Evolutionary conservation across 208 protist genomes (phyloP), one percentile per base, ranked within the genome.

Genomic region (Crithidia brevicula): DNA sequence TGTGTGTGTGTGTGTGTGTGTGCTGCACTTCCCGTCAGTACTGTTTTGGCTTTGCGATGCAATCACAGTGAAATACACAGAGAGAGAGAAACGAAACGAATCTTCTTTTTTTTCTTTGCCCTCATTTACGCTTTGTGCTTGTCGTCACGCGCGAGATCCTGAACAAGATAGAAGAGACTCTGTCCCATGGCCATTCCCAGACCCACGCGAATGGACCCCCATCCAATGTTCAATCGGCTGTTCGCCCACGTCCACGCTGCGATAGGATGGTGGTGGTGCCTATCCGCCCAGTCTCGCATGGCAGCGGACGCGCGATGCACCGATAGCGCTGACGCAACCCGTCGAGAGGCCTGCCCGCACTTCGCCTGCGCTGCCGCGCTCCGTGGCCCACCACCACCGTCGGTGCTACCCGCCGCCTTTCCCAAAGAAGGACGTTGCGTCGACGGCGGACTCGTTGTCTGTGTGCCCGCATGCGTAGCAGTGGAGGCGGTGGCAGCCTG

Each of bases 111-210:
- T 11, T 66, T 31, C 30, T 10, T 15, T 9, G n/a, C n/a, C 28
- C 6, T 57, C 1, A 16, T 10, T 50, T 23, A 62, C 13, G 18
- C n/a, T 28, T 20, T 5, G 18, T 40, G 57, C 57, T 64, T 66
- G 1, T 76, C 42, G 33, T 54, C 64, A 18, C 73, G 56, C 13
- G 56, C 69, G 30, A 81, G 67, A 56, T 93, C 80, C 59, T 97
- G 92, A 10, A 78, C 52, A 3, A 92, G 59, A 65, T 92, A 82
- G 46, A 97, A 97, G 18, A 92, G 46, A 34, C 82, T 88, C 67
- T 97, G 92, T 4, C 85, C 80, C 53, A 95, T 83, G 4, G 92
- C 89, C 92, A 97, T 95, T 4, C 92, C 92, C 3, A 97, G 60
- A 0, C 92, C 92, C 18, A 97, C 86, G 22, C 92, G 89, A 11